Base-by-base conservation (phyloP, 129 eudicot genomes). In the Dittrichia graveolens region DNA sequence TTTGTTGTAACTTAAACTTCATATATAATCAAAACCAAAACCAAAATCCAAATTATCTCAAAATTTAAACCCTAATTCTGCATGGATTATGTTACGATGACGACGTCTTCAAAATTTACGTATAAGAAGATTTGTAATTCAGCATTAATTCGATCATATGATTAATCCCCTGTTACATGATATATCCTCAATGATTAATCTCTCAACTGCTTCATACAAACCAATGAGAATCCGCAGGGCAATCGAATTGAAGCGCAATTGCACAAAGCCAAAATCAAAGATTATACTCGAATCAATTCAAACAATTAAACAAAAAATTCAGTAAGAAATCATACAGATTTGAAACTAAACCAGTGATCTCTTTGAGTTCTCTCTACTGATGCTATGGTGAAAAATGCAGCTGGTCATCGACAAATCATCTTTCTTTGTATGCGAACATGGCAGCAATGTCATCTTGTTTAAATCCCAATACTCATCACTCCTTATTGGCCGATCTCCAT, bases 391-490 rank as follows among this genome's bases (percentile, higher is more conserved):
- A 61, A 79, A 83, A 83, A 89, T 69, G 67, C 82, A 75, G 3
- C 83, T 71, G 4, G 85, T 43, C 70, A 66, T 59, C 8, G 81
- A 24, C 31, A 24, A 75, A 69, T 68, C 77, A 75, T 54, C 65
- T 50, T 85, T 75, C 77, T 53, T 84, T 0, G 65, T 73, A 47
- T 67, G 83, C 67, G 80, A 37, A 69, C 81, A 72, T 69, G 74
- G 79, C 71, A 75, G 13, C 83, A 80, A 5, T 13, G 66, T 83
- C 81, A 71, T 80, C 64, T 85, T 76, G 41, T 86, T 80, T 43
- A 82, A 67, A 66, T 87, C 83, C 90, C 93, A 87, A 13, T 66
- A 83, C 76, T 86, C 91, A 47, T 77, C 66, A 54, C 86, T 85
- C 67, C 81, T 85, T 4, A 79, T 79, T 82, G 67, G 79, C 16